A percentile compares a stretch with the other conserved stretches of the same genome.
Conservation (phyloP, 352 stramenopile species). For the Elongisporangium undulatum region DNA sequence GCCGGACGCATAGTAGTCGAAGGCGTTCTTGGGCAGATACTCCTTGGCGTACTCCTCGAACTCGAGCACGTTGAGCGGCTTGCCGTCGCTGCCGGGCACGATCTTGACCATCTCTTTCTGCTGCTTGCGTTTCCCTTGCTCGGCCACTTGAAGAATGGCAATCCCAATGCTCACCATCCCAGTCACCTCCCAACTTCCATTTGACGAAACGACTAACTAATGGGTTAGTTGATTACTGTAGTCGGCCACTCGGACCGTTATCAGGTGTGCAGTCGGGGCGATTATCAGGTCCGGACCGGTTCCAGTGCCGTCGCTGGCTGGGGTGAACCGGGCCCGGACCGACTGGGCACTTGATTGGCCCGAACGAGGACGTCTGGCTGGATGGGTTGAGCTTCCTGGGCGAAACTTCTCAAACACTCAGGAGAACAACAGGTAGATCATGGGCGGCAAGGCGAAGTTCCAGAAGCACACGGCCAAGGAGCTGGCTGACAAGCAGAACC, state of each 20-base stretch:
- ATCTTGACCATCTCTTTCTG: conserved; percentile 44
- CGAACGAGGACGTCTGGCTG: background rate
- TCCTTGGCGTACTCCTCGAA: conserved; percentile 86
- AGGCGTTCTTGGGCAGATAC: conserved; percentile 90
- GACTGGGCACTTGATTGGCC: background rate
- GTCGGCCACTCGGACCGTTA: background rate
- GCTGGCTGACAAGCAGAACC: conserved; percentile 38
- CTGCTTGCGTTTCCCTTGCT: background rate
- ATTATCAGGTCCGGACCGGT: no score
- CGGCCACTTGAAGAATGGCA: conserved; percentile 1
- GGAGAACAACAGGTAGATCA: conserved; percentile 9
- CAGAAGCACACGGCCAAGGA: conserved; percentile 77
- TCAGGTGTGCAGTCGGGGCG: background rate
- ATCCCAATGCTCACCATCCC: background rate
- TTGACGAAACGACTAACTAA: background rate
- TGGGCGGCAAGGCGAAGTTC: conserved; percentile 75
- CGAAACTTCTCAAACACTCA: conserved; percentile 3
- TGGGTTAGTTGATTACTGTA: background rate
- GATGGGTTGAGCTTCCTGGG: background rate
- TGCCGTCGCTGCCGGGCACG: conserved; percentile 65
- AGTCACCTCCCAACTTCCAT: background rate
- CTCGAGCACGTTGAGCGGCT: conserved; percentile 87
- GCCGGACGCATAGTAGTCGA: conserved; percentile 91
- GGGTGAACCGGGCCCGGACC: background rate
- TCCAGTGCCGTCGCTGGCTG: background rate